Conservation (phyloP, 2,329 filamentous ascomycete species). For the Geosmithia flava region DNA sequence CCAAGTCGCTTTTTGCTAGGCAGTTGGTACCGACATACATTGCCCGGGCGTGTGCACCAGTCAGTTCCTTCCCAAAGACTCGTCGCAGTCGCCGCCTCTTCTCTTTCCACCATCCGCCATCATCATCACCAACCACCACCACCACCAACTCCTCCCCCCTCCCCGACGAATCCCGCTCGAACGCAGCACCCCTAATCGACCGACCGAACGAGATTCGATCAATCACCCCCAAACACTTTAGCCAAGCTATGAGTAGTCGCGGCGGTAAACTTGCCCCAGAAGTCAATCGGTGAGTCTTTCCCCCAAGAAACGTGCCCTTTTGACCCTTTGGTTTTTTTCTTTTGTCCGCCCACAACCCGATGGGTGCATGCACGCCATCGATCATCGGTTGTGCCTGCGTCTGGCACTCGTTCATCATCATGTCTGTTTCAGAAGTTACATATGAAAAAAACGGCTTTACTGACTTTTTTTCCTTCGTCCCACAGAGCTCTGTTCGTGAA, state of each 20-base stretch:
- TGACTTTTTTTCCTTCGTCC: background rate
- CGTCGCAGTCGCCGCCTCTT: background rate
- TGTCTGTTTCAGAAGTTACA: background rate
- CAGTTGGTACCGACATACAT: background rate
- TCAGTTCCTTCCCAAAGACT: background rate
- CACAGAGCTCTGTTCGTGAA: constrained; percentile 97
- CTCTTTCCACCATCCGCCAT: background rate
- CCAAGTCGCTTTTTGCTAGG: background rate
- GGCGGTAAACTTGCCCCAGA: constrained; percentile 96
- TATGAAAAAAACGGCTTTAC: background rate
- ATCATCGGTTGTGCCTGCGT: background rate
- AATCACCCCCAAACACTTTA: constrained; percentile 12
- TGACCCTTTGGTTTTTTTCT: background rate
- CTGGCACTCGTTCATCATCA: background rate
- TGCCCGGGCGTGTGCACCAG: too few species aligned
- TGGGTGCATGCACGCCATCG: background rate
- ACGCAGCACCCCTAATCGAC: constrained; percentile 3
- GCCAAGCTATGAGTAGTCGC: constrained; percentile 90
- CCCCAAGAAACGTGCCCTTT: constrained; percentile 1
- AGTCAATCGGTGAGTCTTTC: constrained; percentile 70
- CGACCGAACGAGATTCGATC: constrained; percentile 14
- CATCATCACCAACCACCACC: background rate
- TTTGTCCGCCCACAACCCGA: background rate
- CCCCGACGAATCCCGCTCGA: background rate
- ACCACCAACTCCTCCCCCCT: background rate